These are phyloP conservation scores for Paecilomyces niveus DNA, from an alignment of 2,329 filamentous ascomycete genomes.

Conservation along the genomic window DNA sequence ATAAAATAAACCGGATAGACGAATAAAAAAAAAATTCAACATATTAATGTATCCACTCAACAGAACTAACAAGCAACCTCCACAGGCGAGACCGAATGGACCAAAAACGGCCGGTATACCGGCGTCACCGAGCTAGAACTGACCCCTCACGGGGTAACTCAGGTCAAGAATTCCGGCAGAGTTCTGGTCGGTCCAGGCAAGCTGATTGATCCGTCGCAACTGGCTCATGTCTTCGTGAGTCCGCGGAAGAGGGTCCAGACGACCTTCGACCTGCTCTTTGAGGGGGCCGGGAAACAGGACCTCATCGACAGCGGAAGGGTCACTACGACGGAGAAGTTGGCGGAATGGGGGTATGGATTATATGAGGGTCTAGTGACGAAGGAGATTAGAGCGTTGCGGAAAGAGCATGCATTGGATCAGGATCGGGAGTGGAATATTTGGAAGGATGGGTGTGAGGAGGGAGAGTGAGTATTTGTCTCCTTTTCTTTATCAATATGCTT, in stretches of 20 bases:
- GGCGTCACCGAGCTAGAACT: constrained; percentile 39
- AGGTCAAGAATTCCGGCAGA: constrained; percentile 39
- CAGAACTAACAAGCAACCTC: background rate
- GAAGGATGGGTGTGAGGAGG: constrained; percentile 51
- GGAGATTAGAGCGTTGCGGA: constrained; percentile 44
- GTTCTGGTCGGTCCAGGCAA: constrained; percentile 45
- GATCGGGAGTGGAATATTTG: constrained; percentile 51
- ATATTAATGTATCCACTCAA: background rate
- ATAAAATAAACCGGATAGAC: background rate
- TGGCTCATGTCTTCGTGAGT: constrained; percentile 45
- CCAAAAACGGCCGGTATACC: constrained; percentile 41
- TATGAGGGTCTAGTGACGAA: constrained; percentile 52
- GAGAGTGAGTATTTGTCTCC: constrained; percentile 37
- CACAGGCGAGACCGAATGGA: constrained; percentile 39
- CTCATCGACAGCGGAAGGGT: constrained; percentile 26
- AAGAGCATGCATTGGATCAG: constrained; percentile 41
- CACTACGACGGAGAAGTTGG: constrained; percentile 44
- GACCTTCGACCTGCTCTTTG: constrained; percentile 44
- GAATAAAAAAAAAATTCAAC: background rate
- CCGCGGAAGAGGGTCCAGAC: constrained; percentile 43
- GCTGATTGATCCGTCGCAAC: constrained; percentile 44
- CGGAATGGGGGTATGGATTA: constrained; percentile 58
- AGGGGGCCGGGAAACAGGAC: constrained; percentile 15
- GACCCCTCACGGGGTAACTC: constrained; percentile 33
- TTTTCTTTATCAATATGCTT: background rate